Evolutionary conservation across 768 basidiomycete genomes (phyloP).

Genomic region (Lanmaoa rubissima): DNA sequence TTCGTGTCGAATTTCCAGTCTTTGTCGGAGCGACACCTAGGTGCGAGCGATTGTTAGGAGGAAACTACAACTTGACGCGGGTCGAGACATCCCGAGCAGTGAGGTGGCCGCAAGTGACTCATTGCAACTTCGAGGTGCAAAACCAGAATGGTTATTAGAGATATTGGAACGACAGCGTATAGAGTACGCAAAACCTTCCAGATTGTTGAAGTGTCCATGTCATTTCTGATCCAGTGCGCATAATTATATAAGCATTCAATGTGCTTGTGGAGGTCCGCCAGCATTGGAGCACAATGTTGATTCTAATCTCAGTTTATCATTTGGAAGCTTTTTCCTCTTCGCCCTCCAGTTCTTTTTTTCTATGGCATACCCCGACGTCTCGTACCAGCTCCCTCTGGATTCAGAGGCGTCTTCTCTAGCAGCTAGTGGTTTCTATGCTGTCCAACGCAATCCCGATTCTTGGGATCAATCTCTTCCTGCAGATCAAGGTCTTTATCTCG

Average conservation of each 20-base stretch:
- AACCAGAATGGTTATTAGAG: too few relatives aligned
- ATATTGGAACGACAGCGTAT: too few relatives aligned
- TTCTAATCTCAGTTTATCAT: conserved; percentile 11
- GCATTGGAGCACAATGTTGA: conserved; percentile 9
- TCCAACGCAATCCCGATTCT: conserved; percentile 72
- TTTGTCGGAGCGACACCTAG: too few relatives aligned
- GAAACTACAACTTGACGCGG: too few relatives aligned
- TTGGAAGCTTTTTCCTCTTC: conserved; percentile 16
- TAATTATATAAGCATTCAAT: neutral
- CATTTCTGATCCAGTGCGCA: conserved; percentile 2
- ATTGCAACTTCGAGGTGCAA: too few relatives aligned
- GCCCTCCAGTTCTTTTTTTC: conserved; percentile 26
- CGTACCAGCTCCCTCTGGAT: conserved; percentile 46
- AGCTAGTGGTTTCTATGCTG: conserved; percentile 68
- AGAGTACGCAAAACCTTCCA: too few relatives aligned
- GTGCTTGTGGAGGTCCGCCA: conserved; percentile 9
- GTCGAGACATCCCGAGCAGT: too few relatives aligned
- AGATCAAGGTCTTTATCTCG: conserved; percentile 85
- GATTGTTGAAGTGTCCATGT: too few relatives aligned
- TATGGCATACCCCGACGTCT: conserved; percentile 48
- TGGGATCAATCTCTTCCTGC: conserved; percentile 80
- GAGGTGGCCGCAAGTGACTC: too few relatives aligned
- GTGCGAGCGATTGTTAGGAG: too few relatives aligned
- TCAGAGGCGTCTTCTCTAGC: conserved; percentile 52
- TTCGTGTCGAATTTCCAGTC: too few relatives aligned